These are phyloP conservation scores for Pseudocercospora cruenta DNA, from an alignment of 2,329 filamentous ascomycete species.

Conservation along the genomic window DNA sequence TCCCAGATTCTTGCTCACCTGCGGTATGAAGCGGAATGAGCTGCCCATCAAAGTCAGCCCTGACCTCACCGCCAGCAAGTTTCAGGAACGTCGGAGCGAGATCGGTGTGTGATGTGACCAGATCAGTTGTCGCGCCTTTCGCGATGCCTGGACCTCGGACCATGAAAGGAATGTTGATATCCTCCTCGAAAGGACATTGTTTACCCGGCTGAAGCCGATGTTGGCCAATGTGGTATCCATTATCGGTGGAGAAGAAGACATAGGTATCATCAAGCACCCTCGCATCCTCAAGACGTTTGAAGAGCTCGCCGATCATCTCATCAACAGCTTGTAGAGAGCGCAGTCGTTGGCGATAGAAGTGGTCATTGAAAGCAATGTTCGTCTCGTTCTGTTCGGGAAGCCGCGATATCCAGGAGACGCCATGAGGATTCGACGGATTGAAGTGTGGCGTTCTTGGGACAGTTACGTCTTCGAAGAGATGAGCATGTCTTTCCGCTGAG, in stretches of 20 bases:
- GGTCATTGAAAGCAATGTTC: slow-evolving; percentile 56
- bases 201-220: slow-evolving; percentile 47
- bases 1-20: background rate
- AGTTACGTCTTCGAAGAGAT: slow-evolving; percentile 63
- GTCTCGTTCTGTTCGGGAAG: slow-evolving; percentile 51
- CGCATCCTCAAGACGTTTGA: slow-evolving; percentile 47
- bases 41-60: slow-evolving; percentile 41
- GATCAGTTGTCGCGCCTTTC: slow-evolving; percentile 32
- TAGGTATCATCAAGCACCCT: slow-evolving; percentile 54
- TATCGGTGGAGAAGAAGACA: slow-evolving; percentile 46
- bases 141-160: slow-evolving; percentile 44
- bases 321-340: slow-evolving; percentile 58
- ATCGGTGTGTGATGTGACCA: slow-evolving; percentile 46
- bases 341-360: slow-evolving; percentile 56
- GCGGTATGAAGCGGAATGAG: slow-evolving; percentile 37
- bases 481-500: slow-evolving; percentile 62
- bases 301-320: slow-evolving; percentile 55
- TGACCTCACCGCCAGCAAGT: slow-evolving; percentile 36
- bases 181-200: slow-evolving; percentile 44
- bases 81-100: slow-evolving; percentile 44
- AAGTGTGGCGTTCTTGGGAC: slow-evolving; percentile 68
- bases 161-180: slow-evolving; percentile 46
- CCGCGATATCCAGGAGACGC: slow-evolving; percentile 51
- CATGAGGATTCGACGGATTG: slow-evolving; percentile 59
- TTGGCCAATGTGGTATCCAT: slow-evolving; percentile 47